Evolutionary conservation across 106 monocot species (phyloP).

Genomic region (Dendrobium huoshanense): DNA sequence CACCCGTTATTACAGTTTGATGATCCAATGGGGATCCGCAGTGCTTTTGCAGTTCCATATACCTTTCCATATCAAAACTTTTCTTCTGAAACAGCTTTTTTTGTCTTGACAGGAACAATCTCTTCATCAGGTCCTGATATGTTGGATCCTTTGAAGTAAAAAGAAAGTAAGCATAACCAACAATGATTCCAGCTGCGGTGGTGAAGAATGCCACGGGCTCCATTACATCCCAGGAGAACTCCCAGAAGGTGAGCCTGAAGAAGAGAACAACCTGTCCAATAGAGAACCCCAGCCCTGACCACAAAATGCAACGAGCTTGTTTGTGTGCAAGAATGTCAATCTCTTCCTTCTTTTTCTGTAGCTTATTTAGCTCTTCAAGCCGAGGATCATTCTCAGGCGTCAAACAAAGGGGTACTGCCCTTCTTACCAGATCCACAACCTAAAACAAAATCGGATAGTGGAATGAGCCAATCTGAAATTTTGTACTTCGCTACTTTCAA

Average conservation of each 20-base stretch:
- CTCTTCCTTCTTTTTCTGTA: slow-evolving; percentile 68
- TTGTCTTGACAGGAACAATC: slow-evolving; percentile 69
- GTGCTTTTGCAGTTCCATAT: slow-evolving; percentile 59
- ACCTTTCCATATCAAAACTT: slow-evolving; percentile 56
- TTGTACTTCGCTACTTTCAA: too few species aligned
- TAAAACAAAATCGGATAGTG: slow-evolving; percentile 3
- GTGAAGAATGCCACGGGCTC: slow-evolving; percentile 87
- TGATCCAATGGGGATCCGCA: slow-evolving; percentile 56
- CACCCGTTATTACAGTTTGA: not conserved
- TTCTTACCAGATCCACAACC: slow-evolving; percentile 81
- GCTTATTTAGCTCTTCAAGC: slow-evolving; percentile 68
- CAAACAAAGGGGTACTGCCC: slow-evolving; percentile 64
- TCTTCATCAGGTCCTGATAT: slow-evolving; percentile 82
- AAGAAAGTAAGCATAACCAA: slow-evolving; percentile 85
- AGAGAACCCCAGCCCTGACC: slow-evolving; percentile 69
- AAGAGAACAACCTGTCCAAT: slow-evolving; percentile 73
- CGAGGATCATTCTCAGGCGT: slow-evolving; percentile 68
- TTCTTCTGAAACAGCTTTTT: slow-evolving; percentile 57
- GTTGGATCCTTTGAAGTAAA: slow-evolving; percentile 89
- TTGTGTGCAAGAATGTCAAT: slow-evolving; percentile 81
- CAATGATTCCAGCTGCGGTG: slow-evolving; percentile 59
- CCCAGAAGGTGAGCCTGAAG: slow-evolving; percentile 95
- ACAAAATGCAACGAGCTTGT: slow-evolving; percentile 73
- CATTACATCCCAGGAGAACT: slow-evolving; percentile 99
- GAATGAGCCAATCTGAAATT: too few species aligned